Percentiles rank a stretch among this genome's conserved stretches.
Evolutionary conservation across 495 filamentous ascomycete species (phyloP).

Genomic region (Tuber microsphaerosporum): DNA sequence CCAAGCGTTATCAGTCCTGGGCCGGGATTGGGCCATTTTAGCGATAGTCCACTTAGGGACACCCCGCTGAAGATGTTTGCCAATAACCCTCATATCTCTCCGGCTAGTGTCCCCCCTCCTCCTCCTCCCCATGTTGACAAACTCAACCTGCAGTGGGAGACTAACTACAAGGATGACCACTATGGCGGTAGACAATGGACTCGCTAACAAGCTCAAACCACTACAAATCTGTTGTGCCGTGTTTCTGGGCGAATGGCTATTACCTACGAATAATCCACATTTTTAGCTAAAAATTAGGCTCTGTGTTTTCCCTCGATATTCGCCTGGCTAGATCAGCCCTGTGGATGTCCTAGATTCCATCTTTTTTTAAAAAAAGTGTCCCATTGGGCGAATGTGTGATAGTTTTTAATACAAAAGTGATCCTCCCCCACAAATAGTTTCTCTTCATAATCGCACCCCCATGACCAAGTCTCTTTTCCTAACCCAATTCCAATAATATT

Average conservation of each 20-base stretch:
- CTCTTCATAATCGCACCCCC: neutral
- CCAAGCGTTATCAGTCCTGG: neutral
- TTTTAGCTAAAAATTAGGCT: conserved; percentile 1
- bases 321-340: neutral
- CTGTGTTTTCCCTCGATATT: neutral
- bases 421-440: neutral
- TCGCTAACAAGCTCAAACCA: neutral
- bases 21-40: neutral
- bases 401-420: neutral
- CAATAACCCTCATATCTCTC: neutral
- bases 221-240: neutral
- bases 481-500: too few species aligned
- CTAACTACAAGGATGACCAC: conserved; percentile 13
- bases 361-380: neutral
- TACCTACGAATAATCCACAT: neutral
- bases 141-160: conserved; percentile 29
- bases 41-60: neutral
- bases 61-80: neutral
- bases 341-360: neutral
- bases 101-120: neutral
- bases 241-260: neutral
- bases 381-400: neutral
- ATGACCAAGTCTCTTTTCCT: neutral
- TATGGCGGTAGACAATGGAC: neutral
- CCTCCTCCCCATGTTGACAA: conserved; percentile 20